Base-by-base conservation (phyloP, 1,284 basidiomycete genomes). In the Paramarasmius palmivorus region DNA sequence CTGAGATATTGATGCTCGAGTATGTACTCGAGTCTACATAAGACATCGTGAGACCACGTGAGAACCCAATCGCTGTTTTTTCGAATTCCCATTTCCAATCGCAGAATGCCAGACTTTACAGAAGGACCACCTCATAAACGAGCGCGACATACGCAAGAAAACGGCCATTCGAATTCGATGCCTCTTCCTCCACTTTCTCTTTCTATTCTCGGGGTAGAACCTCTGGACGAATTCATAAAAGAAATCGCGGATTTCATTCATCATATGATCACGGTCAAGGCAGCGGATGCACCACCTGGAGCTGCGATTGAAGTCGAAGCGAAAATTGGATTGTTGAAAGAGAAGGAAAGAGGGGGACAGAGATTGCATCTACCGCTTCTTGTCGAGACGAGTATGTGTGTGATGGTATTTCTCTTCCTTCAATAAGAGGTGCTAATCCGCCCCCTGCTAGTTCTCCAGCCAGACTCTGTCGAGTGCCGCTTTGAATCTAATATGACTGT, bases 401-500 rank as follows among this genome's bases (percentile, higher is more conserved):
- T 54, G 41, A 32, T 50, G 35, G 35, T 25, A 44, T 46, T 39
- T 17, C 39, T 44, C 37, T 19, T 50, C 23, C 17, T 7, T 36
- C 39, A 14, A 22, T 49, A 34, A 23, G 10, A n/a, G 26, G 20
- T 23, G 32, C 20, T 17, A 38, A 12, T 14, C 22, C 7, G 29
- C 6, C 45, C 35, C 12, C 45, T 12, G 19, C 29, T 59, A 84
- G 85, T 88, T 58, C 68, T 88, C 14, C 57, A 67, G 12, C 79
- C 82, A 38, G 76, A 83, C 37, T 63, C 60, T 17, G 37, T 73
- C 40, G 91, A 92, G 72, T 69, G 84, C 56, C 79, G 82, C 42
- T 98, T 98, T 68, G 88, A 94, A 66, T 92, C 93, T 55, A 95
- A 95, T 64, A 96, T 99, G 94, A 83, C 87, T 42, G 73, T 80